Base-by-base conservation (phyloP, 1,284 basidiomycete genomes). In the Ustilago cynodontis region DNA sequence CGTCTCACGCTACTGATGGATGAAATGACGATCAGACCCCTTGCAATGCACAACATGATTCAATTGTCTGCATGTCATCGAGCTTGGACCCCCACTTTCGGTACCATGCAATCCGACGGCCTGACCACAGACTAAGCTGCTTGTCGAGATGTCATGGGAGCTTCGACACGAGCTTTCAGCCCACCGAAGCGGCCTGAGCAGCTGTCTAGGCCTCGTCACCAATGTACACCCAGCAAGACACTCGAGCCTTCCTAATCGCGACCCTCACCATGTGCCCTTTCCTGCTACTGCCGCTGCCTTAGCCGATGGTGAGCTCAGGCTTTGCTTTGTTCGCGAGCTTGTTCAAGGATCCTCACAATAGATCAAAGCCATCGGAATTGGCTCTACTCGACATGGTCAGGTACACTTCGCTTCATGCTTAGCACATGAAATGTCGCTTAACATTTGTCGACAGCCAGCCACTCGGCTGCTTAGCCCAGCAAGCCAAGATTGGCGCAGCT, bases 1-100 rank as follows among this genome's bases (percentile, higher is more conserved):
- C 16, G 47, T 9, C 7, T 16, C 24, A 26, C 11, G 26, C 45
- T 49, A 22, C 6, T 2, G 6, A 9, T 49, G 9, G 22, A 49
- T 49, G 24, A 28, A 20, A 18, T n/a, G 18, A 31, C 51, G 51
- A 22, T 37, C 51, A 35, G 51, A 53, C 29, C 51, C 51, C 51
- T 53, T 53, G 10, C 14, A 16, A n/a, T 51, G 50, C 50, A 51
- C 20, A 18, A 24, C 50, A 28, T 51, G 50, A 31, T 33, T 51
- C 47, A 24, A 26, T 24, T 49, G 22, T 49, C 16, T 18, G 24
- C 24, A 28, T 29, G 49, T 18, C 4, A 11, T 33, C 51, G 51
- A 35, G 51, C 51, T 53, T 53, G 51, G 31, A 35, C 51, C 51
- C 9, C 41, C n/a, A n/a, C n/a, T n/a, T 4, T n/a, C n/a, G n/a